These are phyloP conservation scores for Pinguiococcus pyrenoidosus DNA, from an alignment of 108 stramenopile genomes.

Conservation along the genomic window DNA sequence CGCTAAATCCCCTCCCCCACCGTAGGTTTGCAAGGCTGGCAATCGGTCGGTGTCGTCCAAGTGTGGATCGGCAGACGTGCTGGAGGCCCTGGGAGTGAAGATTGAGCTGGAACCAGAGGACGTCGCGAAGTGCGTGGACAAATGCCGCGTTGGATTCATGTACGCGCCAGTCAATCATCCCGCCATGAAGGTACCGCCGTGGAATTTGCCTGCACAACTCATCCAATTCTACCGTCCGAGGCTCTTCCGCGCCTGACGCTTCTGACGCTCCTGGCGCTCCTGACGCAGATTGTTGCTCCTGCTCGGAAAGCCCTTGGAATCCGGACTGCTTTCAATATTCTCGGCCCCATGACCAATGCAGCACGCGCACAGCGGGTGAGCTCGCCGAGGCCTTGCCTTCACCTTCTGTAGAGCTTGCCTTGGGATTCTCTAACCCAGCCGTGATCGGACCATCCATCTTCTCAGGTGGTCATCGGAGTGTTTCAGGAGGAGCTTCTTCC, in stretches of 20 bases:
- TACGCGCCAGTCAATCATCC: slow-evolving; percentile 96
- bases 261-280: neutral
- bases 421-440: too few species aligned
- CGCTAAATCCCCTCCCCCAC: too few species aligned
- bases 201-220: too few species aligned
- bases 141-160: slow-evolving; percentile 79
- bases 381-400: too few species aligned
- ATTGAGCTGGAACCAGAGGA: slow-evolving; percentile 70
- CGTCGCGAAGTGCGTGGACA: slow-evolving; percentile 73
- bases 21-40: slow-evolving; percentile 75
- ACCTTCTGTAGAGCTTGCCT: too few species aligned
- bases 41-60: slow-evolving; percentile 76
- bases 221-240: too few species aligned
- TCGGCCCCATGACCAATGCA: slow-evolving; percentile 97
- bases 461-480: slow-evolving; percentile 94
- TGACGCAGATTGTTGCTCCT: slow-evolving; percentile 59
- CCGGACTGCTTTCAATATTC: slow-evolving; percentile 89
- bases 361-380: slow-evolving; percentile 82
- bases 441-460: too few species aligned
- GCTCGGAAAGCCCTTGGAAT: slow-evolving; percentile 82
- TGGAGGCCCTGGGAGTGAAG: slow-evolving; percentile 82
- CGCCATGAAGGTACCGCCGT: slow-evolving; percentile 83
- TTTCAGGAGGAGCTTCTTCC: slow-evolving; percentile 70
- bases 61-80: slow-evolving; percentile 86
- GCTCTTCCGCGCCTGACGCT: neutral